Percentiles rank a stretch among this genome's conserved stretches.
Evolutionary conservation across 2,329 filamentous ascomycete species (phyloP).

Genomic region (Colletotrichum camelliae): DNA sequence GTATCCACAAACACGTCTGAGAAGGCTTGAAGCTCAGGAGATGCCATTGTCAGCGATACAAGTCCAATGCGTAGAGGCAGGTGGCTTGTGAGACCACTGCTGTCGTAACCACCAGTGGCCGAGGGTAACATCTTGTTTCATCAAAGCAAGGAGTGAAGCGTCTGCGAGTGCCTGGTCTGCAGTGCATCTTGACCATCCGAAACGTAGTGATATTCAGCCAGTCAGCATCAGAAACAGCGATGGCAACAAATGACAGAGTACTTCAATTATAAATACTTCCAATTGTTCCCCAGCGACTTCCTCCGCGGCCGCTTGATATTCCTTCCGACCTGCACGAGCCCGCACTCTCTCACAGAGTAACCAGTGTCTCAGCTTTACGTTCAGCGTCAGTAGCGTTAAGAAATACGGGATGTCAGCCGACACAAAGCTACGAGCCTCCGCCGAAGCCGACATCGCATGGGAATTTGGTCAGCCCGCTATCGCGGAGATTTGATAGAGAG

Average conservation of each 20-base stretch:
- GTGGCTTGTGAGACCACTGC: not conserved
- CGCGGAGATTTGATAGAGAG: no score
- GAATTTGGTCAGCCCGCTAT: no score
- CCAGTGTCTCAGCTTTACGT: not conserved
- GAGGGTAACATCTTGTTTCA: not conserved
- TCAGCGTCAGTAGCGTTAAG: not conserved
- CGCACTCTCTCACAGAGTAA: not conserved
- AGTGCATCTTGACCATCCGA: not conserved
- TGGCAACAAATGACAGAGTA: not conserved
- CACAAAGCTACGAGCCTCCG: no score
- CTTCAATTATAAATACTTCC: not conserved
- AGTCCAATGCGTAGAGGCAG: not conserved
- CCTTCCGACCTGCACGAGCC: not conserved
- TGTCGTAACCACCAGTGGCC: not conserved
- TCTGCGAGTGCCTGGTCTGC: not conserved
- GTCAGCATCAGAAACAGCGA: not conserved
- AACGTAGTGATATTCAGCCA: not conserved
- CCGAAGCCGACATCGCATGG: no score
- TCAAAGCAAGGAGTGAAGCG: not conserved
- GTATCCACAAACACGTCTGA: not conserved
- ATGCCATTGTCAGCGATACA: not conserved
- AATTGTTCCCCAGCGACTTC: not conserved
- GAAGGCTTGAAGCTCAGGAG: not conserved
- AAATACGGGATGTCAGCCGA: no score
- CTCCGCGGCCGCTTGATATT: not conserved